A percentile compares a stretch with the other conserved stretches of the same genome.
phyloP scores from a whole-genome alignment of 2,329 filamentous ascomycete genomes.

The Claviceps cyperi region DNA sequence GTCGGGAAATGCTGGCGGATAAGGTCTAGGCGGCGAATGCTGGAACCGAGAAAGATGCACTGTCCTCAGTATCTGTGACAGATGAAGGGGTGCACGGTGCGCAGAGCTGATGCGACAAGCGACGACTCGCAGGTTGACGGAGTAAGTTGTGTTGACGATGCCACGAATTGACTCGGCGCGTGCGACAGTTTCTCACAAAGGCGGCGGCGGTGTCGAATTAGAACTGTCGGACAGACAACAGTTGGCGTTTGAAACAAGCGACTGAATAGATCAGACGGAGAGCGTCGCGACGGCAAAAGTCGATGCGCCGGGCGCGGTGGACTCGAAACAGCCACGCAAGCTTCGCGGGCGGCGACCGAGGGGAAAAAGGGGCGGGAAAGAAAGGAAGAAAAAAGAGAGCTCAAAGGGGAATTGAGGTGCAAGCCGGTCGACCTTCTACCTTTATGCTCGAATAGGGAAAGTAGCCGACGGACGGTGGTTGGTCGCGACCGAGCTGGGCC shows the following conservation, averaged over 20 bases:
- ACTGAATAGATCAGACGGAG: not conserved
- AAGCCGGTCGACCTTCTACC: not conserved
- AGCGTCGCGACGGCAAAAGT: constrained; percentile 1
- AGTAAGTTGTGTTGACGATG: not conserved
- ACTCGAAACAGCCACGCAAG: not conserved
- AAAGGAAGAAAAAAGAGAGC: not conserved
- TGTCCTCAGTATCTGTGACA: not conserved
- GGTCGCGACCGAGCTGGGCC: constrained; percentile 6
- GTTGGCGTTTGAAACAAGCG: constrained; percentile 3
- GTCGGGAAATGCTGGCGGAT: too few species aligned
- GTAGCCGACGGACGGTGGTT: constrained; percentile 3
- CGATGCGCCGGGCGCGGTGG: constrained; percentile 3
- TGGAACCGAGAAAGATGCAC: not conserved
- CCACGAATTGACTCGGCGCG: not conserved
- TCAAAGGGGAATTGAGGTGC: not conserved
- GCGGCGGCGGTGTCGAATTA: not conserved
- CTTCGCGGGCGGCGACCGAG: not conserved
- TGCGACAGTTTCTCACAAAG: not conserved
- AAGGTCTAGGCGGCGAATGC: not conserved
- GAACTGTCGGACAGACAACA: constrained; percentile 1
- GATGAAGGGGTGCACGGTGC: not conserved
- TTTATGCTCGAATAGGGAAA: not conserved
- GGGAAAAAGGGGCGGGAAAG: not conserved
- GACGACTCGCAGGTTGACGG: not conserved
- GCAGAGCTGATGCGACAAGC: not conserved